These are phyloP conservation scores for Umbilicaria muhlenbergii DNA, from an alignment of 495 filamentous ascomycete genomes.

Conservation along the genomic window DNA sequence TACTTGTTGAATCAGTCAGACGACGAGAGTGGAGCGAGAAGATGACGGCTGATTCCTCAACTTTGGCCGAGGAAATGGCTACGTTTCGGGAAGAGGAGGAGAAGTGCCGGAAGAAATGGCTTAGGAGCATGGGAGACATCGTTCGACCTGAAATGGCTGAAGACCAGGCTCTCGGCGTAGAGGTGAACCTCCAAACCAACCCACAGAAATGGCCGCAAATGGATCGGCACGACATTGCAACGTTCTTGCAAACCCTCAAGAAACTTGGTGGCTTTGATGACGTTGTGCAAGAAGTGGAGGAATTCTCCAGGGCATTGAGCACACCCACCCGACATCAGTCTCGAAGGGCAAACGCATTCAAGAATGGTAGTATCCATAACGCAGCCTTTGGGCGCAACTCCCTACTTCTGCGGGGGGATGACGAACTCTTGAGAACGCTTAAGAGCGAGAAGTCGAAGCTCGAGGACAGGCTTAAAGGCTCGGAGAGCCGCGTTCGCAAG, in stretches of 20 bases:
- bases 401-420: slow-evolving; percentile 64
- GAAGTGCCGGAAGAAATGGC: slow-evolving; percentile 77
- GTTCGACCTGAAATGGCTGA: slow-evolving; percentile 39
- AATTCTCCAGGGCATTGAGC: slow-evolving; percentile 46
- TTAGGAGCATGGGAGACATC: slow-evolving; percentile 52
- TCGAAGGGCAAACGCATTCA: slow-evolving; percentile 80
- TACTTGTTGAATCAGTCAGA: slow-evolving; percentile 69
- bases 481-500: slow-evolving; percentile 80
- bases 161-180: slow-evolving; percentile 56
- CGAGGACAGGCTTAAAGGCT: slow-evolving; percentile 68
- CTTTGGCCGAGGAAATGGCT: slow-evolving; percentile 81
- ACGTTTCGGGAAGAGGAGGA: slow-evolving; percentile 81
- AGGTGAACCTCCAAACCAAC: slow-evolving; percentile 71
- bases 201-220: slow-evolving; percentile 62
- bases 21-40: slow-evolving; percentile 85
- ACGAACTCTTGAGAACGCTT: slow-evolving; percentile 52
- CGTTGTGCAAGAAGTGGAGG: slow-evolving; percentile 43
- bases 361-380: slow-evolving; percentile 89
- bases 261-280: slow-evolving; percentile 25
- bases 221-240: slow-evolving; percentile 37
- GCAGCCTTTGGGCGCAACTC: slow-evolving; percentile 62
- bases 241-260: slow-evolving; percentile 35
- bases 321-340: slow-evolving; percentile 58
- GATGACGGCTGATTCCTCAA: slow-evolving; percentile 67
- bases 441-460: slow-evolving; percentile 66